These are phyloP conservation scores for Astrothelium subdiscretum DNA, from an alignment of 495 filamentous ascomycete species.

Conservation along the genomic window DNA sequence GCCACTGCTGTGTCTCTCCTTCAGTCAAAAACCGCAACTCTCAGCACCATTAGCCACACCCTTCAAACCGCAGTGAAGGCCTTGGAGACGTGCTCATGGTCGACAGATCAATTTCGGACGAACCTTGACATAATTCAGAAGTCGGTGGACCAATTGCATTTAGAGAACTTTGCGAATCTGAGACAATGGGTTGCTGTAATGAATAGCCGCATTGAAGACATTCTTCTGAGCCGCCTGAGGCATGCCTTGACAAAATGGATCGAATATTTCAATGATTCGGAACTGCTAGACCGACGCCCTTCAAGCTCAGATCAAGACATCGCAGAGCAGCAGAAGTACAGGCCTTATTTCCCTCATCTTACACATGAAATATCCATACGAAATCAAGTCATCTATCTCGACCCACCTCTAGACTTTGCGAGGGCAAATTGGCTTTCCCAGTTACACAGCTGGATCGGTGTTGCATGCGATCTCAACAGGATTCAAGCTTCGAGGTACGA, in stretches of 20 bases:
- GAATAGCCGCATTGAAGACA: constrained; percentile 70
- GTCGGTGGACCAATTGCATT: constrained; percentile 85
- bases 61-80: constrained; percentile 74
- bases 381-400: constrained; percentile 90
- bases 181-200: constrained; percentile 74
- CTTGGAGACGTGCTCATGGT: constrained; percentile 76
- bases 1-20: constrained; percentile 70
- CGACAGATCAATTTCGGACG: constrained; percentile 58
- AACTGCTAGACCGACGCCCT: background rate
- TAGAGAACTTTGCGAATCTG: constrained; percentile 91
- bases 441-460: constrained; percentile 82
- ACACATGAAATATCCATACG: constrained; percentile 90
- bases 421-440: constrained; percentile 89
- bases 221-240: constrained; percentile 63
- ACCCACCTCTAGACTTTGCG: constrained; percentile 84
- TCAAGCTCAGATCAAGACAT: constrained; percentile 30
- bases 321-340: background rate
- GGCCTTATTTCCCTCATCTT: constrained; percentile 52
- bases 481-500: constrained; percentile 93
- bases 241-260: constrained; percentile 79
- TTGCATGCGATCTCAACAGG: constrained; percentile 82
- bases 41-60: constrained; percentile 67
- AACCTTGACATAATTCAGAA: constrained; percentile 76
- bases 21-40: constrained; percentile 68
- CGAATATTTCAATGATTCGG: constrained; percentile 51